Evolutionary conservation across 2,329 filamentous ascomycete species (phyloP).

Genomic region (Sporothrix dimorphospora): DNA sequence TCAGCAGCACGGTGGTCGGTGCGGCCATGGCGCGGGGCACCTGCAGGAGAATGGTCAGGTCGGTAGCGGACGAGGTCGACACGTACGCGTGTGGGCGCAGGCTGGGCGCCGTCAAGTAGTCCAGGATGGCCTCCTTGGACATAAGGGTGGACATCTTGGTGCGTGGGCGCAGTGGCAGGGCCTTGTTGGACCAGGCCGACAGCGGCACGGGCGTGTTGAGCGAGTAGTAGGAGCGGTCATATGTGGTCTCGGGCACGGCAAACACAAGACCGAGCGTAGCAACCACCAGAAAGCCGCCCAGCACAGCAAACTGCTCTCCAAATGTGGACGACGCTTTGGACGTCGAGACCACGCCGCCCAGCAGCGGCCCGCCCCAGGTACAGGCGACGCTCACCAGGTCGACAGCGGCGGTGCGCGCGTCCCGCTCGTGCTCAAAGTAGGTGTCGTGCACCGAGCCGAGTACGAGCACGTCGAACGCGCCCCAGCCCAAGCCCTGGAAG

Average conservation of each 20-base stretch:
- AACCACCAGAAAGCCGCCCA: slow-evolving; percentile 52
- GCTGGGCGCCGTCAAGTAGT: not conserved
- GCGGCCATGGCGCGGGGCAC: slow-evolving; percentile 52
- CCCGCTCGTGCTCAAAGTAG: slow-evolving; percentile 61
- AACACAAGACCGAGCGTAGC: slow-evolving; percentile 53
- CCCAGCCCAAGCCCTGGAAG: slow-evolving; percentile 62
- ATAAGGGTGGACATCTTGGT: not conserved
- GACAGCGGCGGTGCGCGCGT: slow-evolving; percentile 49
- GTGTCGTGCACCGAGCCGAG: slow-evolving; percentile 59
- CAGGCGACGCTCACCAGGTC: slow-evolving; percentile 50
- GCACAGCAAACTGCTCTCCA: slow-evolving; percentile 54
- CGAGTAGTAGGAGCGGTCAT: slow-evolving; percentile 46
- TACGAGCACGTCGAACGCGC: slow-evolving; percentile 59
- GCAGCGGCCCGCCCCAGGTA: slow-evolving; percentile 58
- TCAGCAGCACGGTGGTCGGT: slow-evolving; percentile 54
- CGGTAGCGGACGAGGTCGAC: slow-evolving; percentile 42
- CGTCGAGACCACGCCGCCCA: slow-evolving; percentile 47
- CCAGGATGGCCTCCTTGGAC: slow-evolving; percentile 32
- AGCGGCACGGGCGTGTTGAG: slow-evolving; percentile 38
- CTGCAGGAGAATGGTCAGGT: slow-evolving; percentile 45
- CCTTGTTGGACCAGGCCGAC: slow-evolving; percentile 38
- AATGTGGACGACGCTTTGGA: slow-evolving; percentile 44
- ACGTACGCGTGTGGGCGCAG: slow-evolving; percentile 30
- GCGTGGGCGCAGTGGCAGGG: slow-evolving; percentile 37
- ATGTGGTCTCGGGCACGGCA: slow-evolving; percentile 57